Evolutionary conservation across 2,329 filamentous ascomycete species (phyloP), one percentile per base, ranked within the genome.

Genomic region (Didymella lethalis): DNA sequence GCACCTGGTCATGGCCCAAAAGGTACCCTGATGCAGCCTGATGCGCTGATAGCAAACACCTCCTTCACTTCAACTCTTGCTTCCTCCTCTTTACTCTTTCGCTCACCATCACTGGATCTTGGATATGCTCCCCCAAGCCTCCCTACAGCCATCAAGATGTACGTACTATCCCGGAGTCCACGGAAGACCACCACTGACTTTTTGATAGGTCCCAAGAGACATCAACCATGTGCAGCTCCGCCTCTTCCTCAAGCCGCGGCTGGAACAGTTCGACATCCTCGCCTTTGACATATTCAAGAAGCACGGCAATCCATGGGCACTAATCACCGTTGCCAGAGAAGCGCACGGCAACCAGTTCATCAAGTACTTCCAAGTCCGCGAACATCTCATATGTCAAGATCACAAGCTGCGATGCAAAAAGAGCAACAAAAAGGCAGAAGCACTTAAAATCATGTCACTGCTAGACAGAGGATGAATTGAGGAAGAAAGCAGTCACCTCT

Each of bases 271-370:
- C 7, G 71, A 70, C 1, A 80, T 85, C 54, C 50, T 73, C 4
- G 68, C 73, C 29, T 84, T 77, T 61, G 72, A 82, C 45, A 79
- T 79, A 45, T 74, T 80, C 31, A 85, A 84, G 62, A 68, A 75
- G 4, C 67, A 26, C 60, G 62, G 59, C 18, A 52, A 54, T 0
- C 5, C 54, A 12, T 77, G 75, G 62, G 84, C 80, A 0, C 76
- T 73, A 12, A 62, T 86, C 40, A 84, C 83, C 0, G 77, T 86
- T 23, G 75, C 81, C 1, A 73, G 78, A 53, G 23, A 47, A 1
- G 49, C 62, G 1, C 78, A 81, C 20, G 83, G 75, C 0, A 57
- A 75, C n/a, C 62, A 43, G 2, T 86, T 86, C 64, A 69, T 86
- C 6, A 50, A 63, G 4, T 54, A 60, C 6, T 73, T 77, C 58